Evolutionary conservation across 176 grass and related monocot species (phyloP).

Genomic region (Themeda triandra): DNA sequence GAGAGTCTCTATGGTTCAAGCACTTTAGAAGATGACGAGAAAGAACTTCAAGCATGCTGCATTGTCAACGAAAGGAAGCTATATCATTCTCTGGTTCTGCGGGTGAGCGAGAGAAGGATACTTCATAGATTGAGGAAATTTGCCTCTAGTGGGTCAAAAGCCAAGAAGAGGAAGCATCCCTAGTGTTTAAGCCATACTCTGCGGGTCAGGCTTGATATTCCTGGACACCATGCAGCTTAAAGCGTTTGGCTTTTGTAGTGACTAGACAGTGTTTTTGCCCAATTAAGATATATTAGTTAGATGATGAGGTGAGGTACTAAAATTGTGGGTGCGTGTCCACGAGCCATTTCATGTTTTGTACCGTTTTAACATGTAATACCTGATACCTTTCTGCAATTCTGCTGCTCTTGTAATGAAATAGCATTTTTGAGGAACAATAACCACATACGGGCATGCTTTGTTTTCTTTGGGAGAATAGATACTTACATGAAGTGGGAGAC

Average conservation of each 20-base stretch:
- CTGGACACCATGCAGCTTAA: neutral
- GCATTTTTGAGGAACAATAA: neutral
- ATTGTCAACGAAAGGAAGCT: constrained; percentile 44
- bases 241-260: neutral
- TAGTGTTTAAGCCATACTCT: neutral
- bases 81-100: constrained; percentile 79
- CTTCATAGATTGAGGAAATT: constrained; percentile 55
- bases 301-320: neutral
- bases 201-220: neutral
- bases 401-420: neutral
- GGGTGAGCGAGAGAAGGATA: constrained; percentile 66
- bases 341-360: neutral
- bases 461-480: neutral
- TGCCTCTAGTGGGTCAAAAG: constrained; percentile 39
- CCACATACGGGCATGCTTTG: neutral
- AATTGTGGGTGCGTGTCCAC: neutral
- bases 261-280: neutral
- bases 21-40: constrained; percentile 47
- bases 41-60: constrained; percentile 42
- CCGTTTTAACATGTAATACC: neutral
- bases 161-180: constrained; percentile 62
- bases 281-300: neutral
- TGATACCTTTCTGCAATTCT: neutral
- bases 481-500: neutral
- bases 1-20: constrained; percentile 62